These are phyloP conservation scores for Poa pratensis DNA, from an alignment of 176 grass and related monocot genomes.

Conservation along the genomic window DNA sequence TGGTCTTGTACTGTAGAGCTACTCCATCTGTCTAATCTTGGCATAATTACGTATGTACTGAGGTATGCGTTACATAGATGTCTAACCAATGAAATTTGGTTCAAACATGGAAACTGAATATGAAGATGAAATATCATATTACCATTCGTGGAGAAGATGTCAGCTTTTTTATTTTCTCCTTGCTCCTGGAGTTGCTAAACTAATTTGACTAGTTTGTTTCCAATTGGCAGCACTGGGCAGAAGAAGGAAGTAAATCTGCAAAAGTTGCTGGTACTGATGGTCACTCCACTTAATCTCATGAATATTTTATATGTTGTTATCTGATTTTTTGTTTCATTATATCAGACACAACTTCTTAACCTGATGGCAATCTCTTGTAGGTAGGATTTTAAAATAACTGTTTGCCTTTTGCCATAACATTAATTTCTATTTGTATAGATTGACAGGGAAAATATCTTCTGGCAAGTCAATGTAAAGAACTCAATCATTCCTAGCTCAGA, in stretches of 20 bases:
- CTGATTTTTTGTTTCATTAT: neutral
- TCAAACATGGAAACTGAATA: constrained; percentile 4
- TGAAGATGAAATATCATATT: neutral
- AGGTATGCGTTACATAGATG: constrained; percentile 11
- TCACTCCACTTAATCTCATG: constrained; percentile 16
- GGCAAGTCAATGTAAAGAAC: constrained; percentile 58
- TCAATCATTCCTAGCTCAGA: constrained; percentile 41
- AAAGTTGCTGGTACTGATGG: constrained; percentile 72
- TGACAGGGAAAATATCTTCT: constrained; percentile 65
- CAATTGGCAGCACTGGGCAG: constrained; percentile 67
- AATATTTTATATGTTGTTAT: neutral
- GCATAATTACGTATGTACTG: neutral
- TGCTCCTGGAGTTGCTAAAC: constrained; percentile 17
- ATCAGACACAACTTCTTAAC: neutral
- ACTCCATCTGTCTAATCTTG: constrained; percentile 14
- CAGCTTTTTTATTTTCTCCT: constrained; percentile 3
- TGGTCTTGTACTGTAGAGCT: constrained; percentile 9
- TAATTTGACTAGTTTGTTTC: constrained; percentile 37
- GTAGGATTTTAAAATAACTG: neutral
- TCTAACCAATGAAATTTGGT: neutral
- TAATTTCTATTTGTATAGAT: constrained; percentile 55
- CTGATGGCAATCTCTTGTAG: neutral
- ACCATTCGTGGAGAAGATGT: neutral
- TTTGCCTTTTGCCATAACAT: neutral
- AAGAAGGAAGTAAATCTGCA: constrained; percentile 79